Base-by-base conservation (phyloP, 495 filamentous ascomycete genomes). In the Xylaria acuta region DNA sequence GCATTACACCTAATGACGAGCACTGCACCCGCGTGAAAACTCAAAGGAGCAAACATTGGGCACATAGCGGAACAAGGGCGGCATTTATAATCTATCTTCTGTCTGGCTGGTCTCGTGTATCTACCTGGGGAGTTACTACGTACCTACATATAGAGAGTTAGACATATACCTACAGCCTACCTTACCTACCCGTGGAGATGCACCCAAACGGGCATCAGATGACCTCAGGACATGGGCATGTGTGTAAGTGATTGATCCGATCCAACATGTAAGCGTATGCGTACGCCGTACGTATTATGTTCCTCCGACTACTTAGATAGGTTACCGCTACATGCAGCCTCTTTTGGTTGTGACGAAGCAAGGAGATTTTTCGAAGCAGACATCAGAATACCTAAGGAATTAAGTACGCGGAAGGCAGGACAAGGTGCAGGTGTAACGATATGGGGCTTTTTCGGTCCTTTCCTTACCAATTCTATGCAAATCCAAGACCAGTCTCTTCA, bases 361-460 rank as follows among this genome's bases (percentile, higher is more conserved):
- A 45, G 16, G 20, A 59, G 36, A 32, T 34, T 36, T 43, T 40
- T 51, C 25, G 53, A 59, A 47, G 56, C 66, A 47, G 27, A 41
- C 67, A 47, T 59, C 66, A 53, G 51, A 22, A 47, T 59, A n/a
- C 36, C 36, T 59, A n/a, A 34, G 36, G 54, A 60, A 27, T 27
- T 43, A 18, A 43, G 18, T 45, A 45, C n/a, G n/a, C 41, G 43
- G 53, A 34, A 5, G 38, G 34, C 65, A 38, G 45, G 12, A 69
- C 40, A 70, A 40, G 43, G 38, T 47, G 22, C 53, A 54, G 38
- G 54, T 47, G 54, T 58, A 22, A 58, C 49, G 25, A 30, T 36
- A 18, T 47, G 32, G 53, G 41, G 18, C 54, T 63, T 30, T 22
- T 56, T 62, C 43, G 40, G 54, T 22, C 54, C 43, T 51, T 51